Base-by-base conservation (phyloP, 441 rosid genomes). In the Populus hybrid region DNA sequence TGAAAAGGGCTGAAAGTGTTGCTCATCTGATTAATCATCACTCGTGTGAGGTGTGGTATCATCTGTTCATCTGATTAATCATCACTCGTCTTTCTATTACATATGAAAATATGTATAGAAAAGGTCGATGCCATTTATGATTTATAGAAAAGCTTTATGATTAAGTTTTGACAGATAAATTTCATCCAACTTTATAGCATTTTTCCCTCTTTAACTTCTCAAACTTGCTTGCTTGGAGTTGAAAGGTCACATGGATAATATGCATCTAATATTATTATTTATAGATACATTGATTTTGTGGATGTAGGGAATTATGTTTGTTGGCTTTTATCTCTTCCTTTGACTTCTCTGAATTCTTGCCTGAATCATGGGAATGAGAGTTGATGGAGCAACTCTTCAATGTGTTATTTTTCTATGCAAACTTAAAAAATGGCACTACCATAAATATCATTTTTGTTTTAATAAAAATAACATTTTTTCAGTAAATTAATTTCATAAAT, bases 21-120 rank as follows among this genome's bases (percentile, higher is more conserved):
- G 28, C 28, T 26, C 28, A 94, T 97, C 67, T 97, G 79, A 97
- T 97, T 72, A 97, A 26, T 26, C 28, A 94, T 87, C 99, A 97
- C 75, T 94, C 98, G 4, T 97, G 98, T 79, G 98, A 97, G 89
- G 99, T 97, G 81, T 16, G 28, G 90, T 21, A 78, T 69, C 78
- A 70, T 78, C 70, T 65, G 71, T 73, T 79, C 9, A 71, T 70
- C 69, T 26, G 28, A 1, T 8, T 38, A 50, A 50, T n/a, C n/a
- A n/a, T n/a, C n/a, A n/a, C n/a, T 5, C 16, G 59, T 18, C 5
- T 50, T 50, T 16, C n/a, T 50, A 50, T 50, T 50, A n/a, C 7
- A 50, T 14, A 50, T 14, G 19, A 50, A 50, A 50, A 50, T 1
- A 50, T 50, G 59, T 5, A 50, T 50, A 26, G 59, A 16, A 50